Conservation (phyloP, 768 basidiomycete species). For the Chalciporus pseudorubinellus region DNA sequence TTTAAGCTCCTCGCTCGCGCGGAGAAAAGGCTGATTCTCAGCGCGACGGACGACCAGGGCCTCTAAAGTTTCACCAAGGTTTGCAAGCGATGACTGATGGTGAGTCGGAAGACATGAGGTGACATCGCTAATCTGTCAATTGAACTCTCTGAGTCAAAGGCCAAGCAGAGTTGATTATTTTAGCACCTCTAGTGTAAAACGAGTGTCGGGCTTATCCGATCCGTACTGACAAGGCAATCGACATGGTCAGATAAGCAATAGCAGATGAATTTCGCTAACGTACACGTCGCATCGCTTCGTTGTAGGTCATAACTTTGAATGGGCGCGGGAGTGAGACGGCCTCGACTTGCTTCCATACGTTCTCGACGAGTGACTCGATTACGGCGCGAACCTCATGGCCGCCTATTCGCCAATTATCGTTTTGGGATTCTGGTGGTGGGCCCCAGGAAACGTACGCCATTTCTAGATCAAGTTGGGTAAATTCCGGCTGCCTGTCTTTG, state of each 20-base stretch:
- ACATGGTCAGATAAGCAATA: constrained; percentile 11
- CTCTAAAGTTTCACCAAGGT: constrained; percentile 32
- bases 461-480: constrained; percentile 95
- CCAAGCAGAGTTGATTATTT: constrained; percentile 1
- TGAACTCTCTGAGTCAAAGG: constrained; percentile 9
- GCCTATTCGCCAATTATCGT: constrained; percentile 76
- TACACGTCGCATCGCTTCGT: constrained; percentile 87
- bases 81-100: constrained; percentile 21
- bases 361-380: constrained; percentile 70
- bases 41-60: constrained; percentile 32
- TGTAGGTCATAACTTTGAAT: constrained; percentile 85
- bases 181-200: constrained; percentile 84
- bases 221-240: constrained; percentile 63
- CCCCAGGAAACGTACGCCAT: constrained; percentile 95
- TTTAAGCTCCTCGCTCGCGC: constrained; percentile 20
- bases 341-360: constrained; percentile 74
- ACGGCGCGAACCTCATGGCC: constrained; percentile 77
- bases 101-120: constrained; percentile 30
- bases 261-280: constrained; percentile 27
- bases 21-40: constrained; percentile 27
- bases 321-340: constrained; percentile 54
- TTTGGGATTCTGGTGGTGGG: constrained; percentile 12
- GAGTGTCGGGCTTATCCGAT: constrained; percentile 91
- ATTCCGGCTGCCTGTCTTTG: constrained; percentile 94
- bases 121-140: constrained; percentile 35